These are phyloP conservation scores for Cyclotella sp. DNA, from an alignment of 108 stramenopile species.

Conservation along the genomic window DNA sequence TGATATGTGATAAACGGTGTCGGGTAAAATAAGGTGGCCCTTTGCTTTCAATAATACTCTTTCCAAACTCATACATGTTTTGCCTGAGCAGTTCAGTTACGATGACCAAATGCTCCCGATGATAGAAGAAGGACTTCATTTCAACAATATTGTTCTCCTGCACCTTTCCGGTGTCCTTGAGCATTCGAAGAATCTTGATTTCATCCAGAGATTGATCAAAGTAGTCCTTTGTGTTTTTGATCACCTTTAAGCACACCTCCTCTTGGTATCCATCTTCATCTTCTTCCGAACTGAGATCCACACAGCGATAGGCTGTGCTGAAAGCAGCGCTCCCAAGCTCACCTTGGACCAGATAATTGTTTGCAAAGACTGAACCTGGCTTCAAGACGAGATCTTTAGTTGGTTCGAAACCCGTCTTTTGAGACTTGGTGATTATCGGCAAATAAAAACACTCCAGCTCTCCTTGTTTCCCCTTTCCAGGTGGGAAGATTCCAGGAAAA, in stretches of 20 bases:
- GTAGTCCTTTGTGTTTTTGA: conserved; percentile 99
- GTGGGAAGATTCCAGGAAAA: conserved; percentile 75
- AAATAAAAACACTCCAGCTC: conserved; percentile 85
- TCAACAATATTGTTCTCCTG: conserved; percentile 86
- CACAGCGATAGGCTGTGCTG: conserved; percentile 91
- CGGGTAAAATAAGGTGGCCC: conserved; percentile 94
- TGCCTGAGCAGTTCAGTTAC: conserved; percentile 96
- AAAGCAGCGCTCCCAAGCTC: conserved; percentile 96
- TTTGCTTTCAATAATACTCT: conserved; percentile 82
- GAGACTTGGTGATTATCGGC: conserved; percentile 85
- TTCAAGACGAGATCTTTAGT: conserved; percentile 85
- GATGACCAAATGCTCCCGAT: conserved; percentile 96
- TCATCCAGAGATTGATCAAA: conserved; percentile 99
- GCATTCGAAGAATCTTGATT: conserved; percentile 93
- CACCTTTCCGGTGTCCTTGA: conserved; percentile 84
- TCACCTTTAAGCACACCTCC: conserved; percentile 95
- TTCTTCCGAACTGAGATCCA: conserved; percentile 81
- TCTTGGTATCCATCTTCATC: conserved; percentile 74
- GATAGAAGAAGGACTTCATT: conserved; percentile 96
- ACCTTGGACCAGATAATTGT: conserved; percentile 90
- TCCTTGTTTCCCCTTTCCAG: conserved; percentile 75
- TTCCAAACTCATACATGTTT: conserved; percentile 97
- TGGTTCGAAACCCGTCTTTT: conserved; percentile 90
- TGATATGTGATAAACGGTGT: conserved; percentile 81
- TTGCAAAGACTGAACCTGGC: conserved; percentile 86